Conservation (phyloP, 1,284 basidiomycete species). For the Schizophyllum commune region DNA sequence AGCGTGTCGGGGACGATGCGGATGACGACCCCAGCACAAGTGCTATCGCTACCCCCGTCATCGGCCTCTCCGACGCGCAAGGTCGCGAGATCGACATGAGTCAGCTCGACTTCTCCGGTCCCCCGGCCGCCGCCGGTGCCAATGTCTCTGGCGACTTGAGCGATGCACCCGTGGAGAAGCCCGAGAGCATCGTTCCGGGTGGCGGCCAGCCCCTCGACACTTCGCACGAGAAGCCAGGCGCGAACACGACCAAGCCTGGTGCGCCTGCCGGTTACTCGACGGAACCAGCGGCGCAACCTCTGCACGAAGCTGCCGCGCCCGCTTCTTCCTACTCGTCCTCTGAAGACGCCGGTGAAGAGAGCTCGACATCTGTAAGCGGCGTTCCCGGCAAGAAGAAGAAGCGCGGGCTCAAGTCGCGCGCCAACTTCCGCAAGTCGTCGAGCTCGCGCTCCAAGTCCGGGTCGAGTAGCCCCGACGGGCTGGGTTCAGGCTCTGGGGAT, state of each 20-base stretch:
- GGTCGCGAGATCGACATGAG: conserved; percentile 40
- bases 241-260: background rate
- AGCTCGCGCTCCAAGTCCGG: conserved; percentile 27
- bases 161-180: conserved; percentile 14
- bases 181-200: conserved; percentile 9
- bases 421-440: conserved; percentile 11
- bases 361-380: background rate
- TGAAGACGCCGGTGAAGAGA: conserved; percentile 6
- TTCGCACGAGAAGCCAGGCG: background rate
- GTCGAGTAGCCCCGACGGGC: conserved; percentile 20
- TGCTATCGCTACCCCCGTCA: conserved; percentile 39
- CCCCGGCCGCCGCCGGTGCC: conserved; percentile 23
- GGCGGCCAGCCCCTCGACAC: conserved; percentile 10
- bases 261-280: conserved; percentile 21
- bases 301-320: conserved; percentile 24
- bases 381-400: conserved; percentile 8
- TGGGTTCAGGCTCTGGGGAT: conserved; percentile 10
- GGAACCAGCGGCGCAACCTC: conserved; percentile 38
- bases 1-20: conserved; percentile 36
- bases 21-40: conserved; percentile 30
- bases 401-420: background rate
- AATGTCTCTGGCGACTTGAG: conserved; percentile 13
- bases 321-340: background rate
- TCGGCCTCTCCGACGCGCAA: conserved; percentile 23
- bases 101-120: conserved; percentile 59